A percentile compares a stretch with the other conserved stretches of the same genome.
Conservation (phyloP, 1,284 basidiomycete species). For the Mycosarcoma mackinlayi region DNA sequence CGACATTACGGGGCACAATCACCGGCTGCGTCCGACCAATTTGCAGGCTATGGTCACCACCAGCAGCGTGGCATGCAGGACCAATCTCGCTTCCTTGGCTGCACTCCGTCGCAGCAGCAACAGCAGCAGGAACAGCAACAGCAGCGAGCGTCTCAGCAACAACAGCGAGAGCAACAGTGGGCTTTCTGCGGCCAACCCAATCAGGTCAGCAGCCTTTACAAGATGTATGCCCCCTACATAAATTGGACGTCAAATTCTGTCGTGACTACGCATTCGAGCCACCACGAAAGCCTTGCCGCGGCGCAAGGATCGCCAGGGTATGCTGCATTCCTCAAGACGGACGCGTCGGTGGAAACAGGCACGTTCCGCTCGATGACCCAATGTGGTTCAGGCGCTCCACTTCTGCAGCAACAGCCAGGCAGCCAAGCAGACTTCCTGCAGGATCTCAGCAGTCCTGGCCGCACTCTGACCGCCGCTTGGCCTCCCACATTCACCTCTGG, state of each 20-base stretch:
- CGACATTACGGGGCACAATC: slow-evolving; percentile 7
- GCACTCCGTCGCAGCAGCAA: slow-evolving; percentile 2
- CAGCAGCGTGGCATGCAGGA: slow-evolving; percentile 7
- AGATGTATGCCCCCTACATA: slow-evolving; percentile 16
- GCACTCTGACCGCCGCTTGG: slow-evolving; percentile 4
- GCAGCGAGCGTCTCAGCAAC: background rate
- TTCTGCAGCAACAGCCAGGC: background rate
- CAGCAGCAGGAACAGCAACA: background rate
- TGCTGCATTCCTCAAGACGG: background rate
- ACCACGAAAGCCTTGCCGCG: slow-evolving; percentile 2
- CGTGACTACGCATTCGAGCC: background rate
- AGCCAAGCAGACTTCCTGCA: slow-evolving; percentile 1
- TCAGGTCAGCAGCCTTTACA: slow-evolving; percentile 15
- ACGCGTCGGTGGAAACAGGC: background rate
- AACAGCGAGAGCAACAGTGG: slow-evolving; percentile 3
- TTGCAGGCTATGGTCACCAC: background rate
- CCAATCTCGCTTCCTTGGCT: background rate
- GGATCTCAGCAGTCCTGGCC: background rate
- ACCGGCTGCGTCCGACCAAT: background rate
- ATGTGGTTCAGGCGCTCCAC: slow-evolving; percentile 1
- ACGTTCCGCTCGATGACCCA: slow-evolving; percentile 15
- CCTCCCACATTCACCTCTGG: background rate
- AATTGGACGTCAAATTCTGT: slow-evolving; percentile 2
- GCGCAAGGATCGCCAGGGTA: too few species aligned
- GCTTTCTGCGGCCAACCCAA: background rate